Conservation (phyloP, 192 early-diverging fungal species). For the Backusella circina region DNA sequence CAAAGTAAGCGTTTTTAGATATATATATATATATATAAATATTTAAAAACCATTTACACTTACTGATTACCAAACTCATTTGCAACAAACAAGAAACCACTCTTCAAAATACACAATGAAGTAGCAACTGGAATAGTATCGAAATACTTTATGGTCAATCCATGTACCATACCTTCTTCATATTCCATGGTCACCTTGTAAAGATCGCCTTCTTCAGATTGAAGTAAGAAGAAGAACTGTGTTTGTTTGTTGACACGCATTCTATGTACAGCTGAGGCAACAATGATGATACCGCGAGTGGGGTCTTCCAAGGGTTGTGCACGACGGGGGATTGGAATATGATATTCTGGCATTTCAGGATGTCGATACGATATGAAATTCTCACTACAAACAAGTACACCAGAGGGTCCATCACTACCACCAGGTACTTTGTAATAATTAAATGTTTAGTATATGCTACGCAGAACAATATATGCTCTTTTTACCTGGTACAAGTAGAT, state of each 20-base stretch:
- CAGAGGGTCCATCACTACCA: slow-evolving; percentile 91
- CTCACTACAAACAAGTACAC: slow-evolving; percentile 94
- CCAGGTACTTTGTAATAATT: slow-evolving; percentile 59
- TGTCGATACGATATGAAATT: slow-evolving; percentile 87
- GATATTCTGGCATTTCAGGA: slow-evolving; percentile 56
- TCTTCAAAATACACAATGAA: slow-evolving; percentile 80
- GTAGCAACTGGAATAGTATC: slow-evolving; percentile 86
- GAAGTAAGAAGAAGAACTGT: slow-evolving; percentile 87
- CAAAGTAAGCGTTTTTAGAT: no score
- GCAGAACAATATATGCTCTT: no score
- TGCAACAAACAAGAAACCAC: slow-evolving; percentile 91
- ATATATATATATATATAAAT: not conserved
- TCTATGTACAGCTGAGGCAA: slow-evolving; percentile 83
- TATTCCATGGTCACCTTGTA: slow-evolving; percentile 91
- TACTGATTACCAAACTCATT: slow-evolving; percentile 93
- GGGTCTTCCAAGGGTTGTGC: slow-evolving; percentile 63
- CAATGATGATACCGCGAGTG: slow-evolving; percentile 70
- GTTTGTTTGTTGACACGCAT: slow-evolving; percentile 67
- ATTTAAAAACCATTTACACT: slow-evolving; percentile 21
- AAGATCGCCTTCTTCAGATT: slow-evolving; percentile 91
- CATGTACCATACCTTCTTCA: slow-evolving; percentile 52
- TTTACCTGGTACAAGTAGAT: slow-evolving; percentile 76
- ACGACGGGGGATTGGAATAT: slow-evolving; percentile 81
- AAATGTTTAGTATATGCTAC: not conserved
- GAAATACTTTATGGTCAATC: slow-evolving; percentile 90